These are phyloP conservation scores for Nitzschia sp. DNA, from an alignment of 108 stramenopile genomes.

Conservation along the genomic window DNA sequence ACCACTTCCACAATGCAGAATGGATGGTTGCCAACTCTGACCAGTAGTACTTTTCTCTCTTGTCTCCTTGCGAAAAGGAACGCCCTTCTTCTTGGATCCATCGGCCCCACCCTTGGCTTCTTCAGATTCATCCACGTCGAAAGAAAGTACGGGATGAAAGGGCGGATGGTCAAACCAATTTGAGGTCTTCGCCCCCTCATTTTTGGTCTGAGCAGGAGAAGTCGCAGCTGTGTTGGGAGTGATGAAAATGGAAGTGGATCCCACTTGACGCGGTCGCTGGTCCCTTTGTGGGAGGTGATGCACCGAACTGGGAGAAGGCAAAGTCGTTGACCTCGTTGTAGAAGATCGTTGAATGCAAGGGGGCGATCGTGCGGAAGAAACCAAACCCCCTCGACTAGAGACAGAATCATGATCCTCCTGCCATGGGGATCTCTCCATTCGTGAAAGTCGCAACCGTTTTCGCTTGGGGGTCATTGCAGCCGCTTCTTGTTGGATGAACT, in stretches of 20 bases:
- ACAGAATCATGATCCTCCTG: constrained; percentile 1
- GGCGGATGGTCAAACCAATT: constrained; percentile 4
- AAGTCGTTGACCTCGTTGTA: too few species aligned
- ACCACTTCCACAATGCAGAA: background rate
- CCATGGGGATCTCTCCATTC: constrained; percentile 11
- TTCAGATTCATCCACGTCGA: constrained; percentile 10
- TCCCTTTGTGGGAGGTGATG: too few species aligned
- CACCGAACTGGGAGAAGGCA: too few species aligned
- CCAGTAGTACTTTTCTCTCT: background rate
- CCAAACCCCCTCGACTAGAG: too few species aligned
- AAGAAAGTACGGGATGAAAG: constrained; percentile 27
- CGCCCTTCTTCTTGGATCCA: background rate
- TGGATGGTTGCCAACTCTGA: background rate
- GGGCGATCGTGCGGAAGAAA: too few species aligned
- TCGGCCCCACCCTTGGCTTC: background rate
- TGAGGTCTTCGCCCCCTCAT: background rate
- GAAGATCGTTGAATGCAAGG: too few species aligned
- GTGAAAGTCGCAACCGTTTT: background rate
- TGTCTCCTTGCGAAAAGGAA: constrained; percentile 7
- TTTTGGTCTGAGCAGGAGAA: background rate
- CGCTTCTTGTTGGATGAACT: constrained; percentile 3
- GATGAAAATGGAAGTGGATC: background rate
- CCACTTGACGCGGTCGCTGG: too few species aligned
- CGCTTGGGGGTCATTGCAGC: constrained; percentile 4
- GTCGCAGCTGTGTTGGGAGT: constrained; percentile 22